Evolutionary conservation across 2,329 filamentous ascomycete species (phyloP).

Genomic region (Neonectria hederae): DNA sequence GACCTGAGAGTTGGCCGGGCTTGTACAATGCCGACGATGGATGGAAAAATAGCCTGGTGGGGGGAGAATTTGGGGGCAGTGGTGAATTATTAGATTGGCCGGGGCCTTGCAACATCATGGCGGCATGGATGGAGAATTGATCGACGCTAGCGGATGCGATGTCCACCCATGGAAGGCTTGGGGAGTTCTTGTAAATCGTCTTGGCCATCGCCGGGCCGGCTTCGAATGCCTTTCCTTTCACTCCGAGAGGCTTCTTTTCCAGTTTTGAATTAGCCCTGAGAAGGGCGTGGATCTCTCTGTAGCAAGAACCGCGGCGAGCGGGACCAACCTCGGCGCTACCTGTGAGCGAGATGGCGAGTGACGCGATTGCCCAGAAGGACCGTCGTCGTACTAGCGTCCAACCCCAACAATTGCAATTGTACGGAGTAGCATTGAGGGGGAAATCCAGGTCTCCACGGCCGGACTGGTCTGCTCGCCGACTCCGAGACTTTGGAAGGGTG

Average conservation of each 20-base stretch:
- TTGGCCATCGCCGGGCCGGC: background rate
- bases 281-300: background rate
- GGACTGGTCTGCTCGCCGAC: slow-evolving; percentile 19
- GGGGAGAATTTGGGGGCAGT: background rate
- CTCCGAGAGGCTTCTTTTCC: background rate
- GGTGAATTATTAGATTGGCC: background rate
- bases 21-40: background rate
- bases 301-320: slow-evolving; percentile 1
- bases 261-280: background rate
- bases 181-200: background rate
- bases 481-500: slow-evolving; percentile 7
- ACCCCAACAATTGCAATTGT: slow-evolving; percentile 4
- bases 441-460: slow-evolving; percentile 5
- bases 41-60: background rate
- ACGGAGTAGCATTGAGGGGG: slow-evolving; percentile 10
- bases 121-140: background rate
- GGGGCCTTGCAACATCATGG: background rate
- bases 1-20: too few species aligned
- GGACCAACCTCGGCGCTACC: slow-evolving; percentile 17
- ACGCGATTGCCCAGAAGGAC: background rate
- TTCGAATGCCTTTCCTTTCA: background rate
- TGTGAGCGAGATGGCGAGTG: background rate
- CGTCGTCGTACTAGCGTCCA: background rate
- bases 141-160: slow-evolving; percentile 4
- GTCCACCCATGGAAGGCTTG: background rate